These are phyloP conservation scores for Cercospora janseana DNA, from an alignment of 2,329 filamentous ascomycete genomes.

Conservation along the genomic window DNA sequence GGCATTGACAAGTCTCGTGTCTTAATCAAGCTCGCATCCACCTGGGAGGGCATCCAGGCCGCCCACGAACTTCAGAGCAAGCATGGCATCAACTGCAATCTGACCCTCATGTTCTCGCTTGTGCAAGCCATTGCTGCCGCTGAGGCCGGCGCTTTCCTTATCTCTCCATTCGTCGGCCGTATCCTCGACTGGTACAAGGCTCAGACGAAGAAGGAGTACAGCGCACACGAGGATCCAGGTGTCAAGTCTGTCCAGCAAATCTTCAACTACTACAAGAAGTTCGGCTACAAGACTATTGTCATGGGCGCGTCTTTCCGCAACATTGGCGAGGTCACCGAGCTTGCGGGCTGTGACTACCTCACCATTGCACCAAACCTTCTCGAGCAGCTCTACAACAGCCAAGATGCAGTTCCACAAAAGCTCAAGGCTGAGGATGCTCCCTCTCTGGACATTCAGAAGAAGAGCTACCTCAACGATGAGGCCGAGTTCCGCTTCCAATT, in stretches of 20 bases:
- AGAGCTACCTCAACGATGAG: slow-evolving; percentile 88
- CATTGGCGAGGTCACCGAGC: slow-evolving; percentile 93
- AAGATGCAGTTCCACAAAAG: slow-evolving; percentile 83
- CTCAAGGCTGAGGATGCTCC: slow-evolving; percentile 68
- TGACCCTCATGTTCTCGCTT: slow-evolving; percentile 97
- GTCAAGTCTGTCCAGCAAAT: slow-evolving; percentile 90
- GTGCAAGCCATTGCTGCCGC: slow-evolving; percentile 93
- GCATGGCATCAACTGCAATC: slow-evolving; percentile 96
- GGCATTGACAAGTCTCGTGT: slow-evolving; percentile 92
- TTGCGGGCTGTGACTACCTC: slow-evolving; percentile 97
- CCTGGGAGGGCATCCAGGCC: slow-evolving; percentile 99
- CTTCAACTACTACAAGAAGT: slow-evolving; percentile 99
- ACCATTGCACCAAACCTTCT: slow-evolving; percentile 96
- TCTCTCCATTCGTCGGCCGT: slow-evolving; percentile 97
- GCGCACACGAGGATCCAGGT: slow-evolving; percentile 87
- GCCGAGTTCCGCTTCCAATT: slow-evolving; percentile 94
- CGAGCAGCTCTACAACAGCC: slow-evolving; percentile 88
- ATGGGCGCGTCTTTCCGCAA: slow-evolving; percentile 99
- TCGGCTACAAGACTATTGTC: slow-evolving; percentile 97
- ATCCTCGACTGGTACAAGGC: slow-evolving; percentile 99
- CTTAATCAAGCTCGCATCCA: slow-evolving; percentile 98
- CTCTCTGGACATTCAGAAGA: slow-evolving; percentile 77
- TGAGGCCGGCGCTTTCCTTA: slow-evolving; percentile 93
- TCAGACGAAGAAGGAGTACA: slow-evolving; percentile 87
- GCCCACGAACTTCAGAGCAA: slow-evolving; percentile 94